Evolutionary conservation across 148 eudicot genomes (phyloP).

Genomic region (Camellia granthamiana): DNA sequence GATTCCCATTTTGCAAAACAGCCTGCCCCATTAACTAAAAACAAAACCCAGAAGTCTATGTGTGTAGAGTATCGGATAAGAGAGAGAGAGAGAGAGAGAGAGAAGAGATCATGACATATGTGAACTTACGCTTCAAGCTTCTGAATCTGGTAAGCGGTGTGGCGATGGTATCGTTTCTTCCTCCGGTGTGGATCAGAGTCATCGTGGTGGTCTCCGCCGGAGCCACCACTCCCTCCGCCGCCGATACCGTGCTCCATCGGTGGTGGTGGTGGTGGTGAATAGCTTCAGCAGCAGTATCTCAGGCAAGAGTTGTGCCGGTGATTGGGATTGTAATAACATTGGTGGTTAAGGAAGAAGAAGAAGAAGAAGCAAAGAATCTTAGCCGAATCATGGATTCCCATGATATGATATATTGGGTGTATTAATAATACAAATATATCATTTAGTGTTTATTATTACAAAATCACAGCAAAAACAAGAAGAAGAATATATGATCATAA

Average conservation of each 20-base stretch:
- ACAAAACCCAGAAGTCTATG: too few species aligned
- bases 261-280: too few species aligned
- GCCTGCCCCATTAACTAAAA: too few species aligned
- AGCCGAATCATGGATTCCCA: too few species aligned
- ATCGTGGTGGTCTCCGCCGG: conserved; percentile 35
- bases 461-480: background rate
- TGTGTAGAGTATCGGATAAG: background rate
- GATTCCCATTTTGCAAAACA: too few species aligned
- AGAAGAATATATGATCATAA: background rate
- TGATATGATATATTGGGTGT: too few species aligned
- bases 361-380: background rate
- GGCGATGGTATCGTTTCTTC: conserved; percentile 50
- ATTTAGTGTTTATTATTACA: background rate
- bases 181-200: conserved; percentile 29
- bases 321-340: too few species aligned
- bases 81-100: background rate
- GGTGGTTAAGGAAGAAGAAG: background rate
- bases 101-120: background rate
- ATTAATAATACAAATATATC: too few species aligned
- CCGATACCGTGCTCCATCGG: conserved; percentile 30
- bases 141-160: conserved; percentile 53
- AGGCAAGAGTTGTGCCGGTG: background rate
- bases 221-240: conserved; percentile 31
- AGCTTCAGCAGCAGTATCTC: too few species aligned
- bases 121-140: conserved; percentile 39